Base-by-base conservation (phyloP, 2,329 filamentous ascomycete species). In the Epichloe uncinata region DNA sequence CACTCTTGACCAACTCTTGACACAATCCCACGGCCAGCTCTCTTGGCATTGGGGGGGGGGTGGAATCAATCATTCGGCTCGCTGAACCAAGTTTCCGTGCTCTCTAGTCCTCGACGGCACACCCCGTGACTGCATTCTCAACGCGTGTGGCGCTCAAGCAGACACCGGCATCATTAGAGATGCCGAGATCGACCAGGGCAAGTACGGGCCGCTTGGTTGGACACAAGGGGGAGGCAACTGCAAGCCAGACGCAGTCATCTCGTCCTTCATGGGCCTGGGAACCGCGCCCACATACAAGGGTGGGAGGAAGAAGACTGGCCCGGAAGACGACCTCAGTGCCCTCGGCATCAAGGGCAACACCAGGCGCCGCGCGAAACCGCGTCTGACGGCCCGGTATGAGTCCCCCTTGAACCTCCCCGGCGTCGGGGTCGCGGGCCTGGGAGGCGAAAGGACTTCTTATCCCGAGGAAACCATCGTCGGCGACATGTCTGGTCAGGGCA, bases 221-320 rank as follows among this genome's bases (percentile, higher is more conserved):
- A 50, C 48, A 5, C 48, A 50, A 26, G 48, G 48, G 18, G 48
- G 48, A n/a, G 48, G 48, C 13, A 36, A 50, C 37, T 50, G 48
- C 43, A 13, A 50, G n/a, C 35, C 48, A 2, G 48, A 50, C 13
- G 48, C 48, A 9, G 48, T 50, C 18, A 50, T 50, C 22, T 15
- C 18, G 11, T 3, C 40, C 7, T 50, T 42, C 43, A 50, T 47
- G 48, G 48, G 48, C 6, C 12, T 47, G 9, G 33, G 48, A 20
- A 42, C 34, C 22, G 42, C 48, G 15, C 43, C 48, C 7, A 46
- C 4, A 16, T 50, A 50, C 26, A 50, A 18, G 4, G 43, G 43
- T 22, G 48, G 48, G 4, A 34, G 35, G 4, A 33, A 35, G 7
- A 26, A 36, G 8, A 50, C 48, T 11, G 48, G 48, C 34, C 33